phyloP scores from a whole-genome alignment of 192 early-diverging fungal genomes.

The Endogone sp. region DNA sequence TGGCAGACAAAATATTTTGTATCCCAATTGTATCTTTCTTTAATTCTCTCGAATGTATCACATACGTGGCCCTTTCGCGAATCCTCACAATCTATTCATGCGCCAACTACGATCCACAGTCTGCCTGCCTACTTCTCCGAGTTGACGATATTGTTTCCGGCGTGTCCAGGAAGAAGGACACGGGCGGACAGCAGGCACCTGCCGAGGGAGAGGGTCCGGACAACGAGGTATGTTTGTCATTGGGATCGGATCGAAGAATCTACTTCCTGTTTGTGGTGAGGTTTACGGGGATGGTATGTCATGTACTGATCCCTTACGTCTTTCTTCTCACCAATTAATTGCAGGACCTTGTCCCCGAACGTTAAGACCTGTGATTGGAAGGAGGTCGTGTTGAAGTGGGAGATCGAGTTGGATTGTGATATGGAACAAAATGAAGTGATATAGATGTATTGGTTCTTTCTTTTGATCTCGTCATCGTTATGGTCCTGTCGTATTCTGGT shows the following conservation, averaged over 20 bases:
- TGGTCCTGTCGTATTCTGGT: too few relatives aligned
- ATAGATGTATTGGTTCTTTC: too few relatives aligned
- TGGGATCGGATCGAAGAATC: too few relatives aligned
- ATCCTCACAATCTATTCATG: not conserved
- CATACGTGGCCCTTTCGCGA: too few relatives aligned
- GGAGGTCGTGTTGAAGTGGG: too few relatives aligned
- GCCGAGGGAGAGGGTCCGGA: not conserved
- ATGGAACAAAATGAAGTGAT: too few relatives aligned
- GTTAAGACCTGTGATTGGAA: too few relatives aligned
- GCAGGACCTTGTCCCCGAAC: not conserved
- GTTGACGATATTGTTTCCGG: constrained; percentile 98
- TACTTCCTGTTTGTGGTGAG: not conserved
- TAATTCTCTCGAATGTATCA: constrained; percentile 7
- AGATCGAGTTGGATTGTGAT: too few relatives aligned
- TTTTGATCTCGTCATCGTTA: too few relatives aligned
- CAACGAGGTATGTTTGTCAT: not conserved
- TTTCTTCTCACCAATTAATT: not conserved
- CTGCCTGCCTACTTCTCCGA: constrained; percentile 74
- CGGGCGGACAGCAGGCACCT: constrained; percentile 17
- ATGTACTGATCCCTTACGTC: not conserved
- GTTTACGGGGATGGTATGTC: not conserved
- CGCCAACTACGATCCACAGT: constrained; percentile 32
- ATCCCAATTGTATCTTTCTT: constrained; percentile 6
- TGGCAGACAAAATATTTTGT: not conserved
- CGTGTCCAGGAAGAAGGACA: constrained; percentile 59